Evolutionary conservation across 2,329 filamentous ascomycete genomes (phyloP).

Genomic region (Diplodia seriata): DNA sequence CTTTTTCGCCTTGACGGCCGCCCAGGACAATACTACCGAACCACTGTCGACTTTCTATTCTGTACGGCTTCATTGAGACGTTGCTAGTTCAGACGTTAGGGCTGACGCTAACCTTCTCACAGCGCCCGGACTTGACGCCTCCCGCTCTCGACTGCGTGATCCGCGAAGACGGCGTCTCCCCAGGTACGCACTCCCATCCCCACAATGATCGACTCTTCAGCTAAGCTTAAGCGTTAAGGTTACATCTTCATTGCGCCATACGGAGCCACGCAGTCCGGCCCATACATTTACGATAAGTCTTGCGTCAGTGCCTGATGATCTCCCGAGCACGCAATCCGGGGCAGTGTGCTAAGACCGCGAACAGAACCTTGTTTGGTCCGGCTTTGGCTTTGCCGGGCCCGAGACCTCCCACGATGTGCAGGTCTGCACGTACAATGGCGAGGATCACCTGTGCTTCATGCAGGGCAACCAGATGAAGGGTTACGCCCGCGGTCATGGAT

Average conservation of each 20-base stretch:
- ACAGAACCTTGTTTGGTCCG: constrained; percentile 59
- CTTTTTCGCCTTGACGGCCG: constrained; percentile 18
- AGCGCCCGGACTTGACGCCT: constrained; percentile 39
- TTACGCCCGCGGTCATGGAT: constrained; percentile 59
- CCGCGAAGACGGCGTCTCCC: constrained; percentile 32
- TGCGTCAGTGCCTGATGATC: constrained; percentile 46
- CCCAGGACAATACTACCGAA: constrained; percentile 32
- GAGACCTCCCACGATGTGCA: constrained; percentile 56
- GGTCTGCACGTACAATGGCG: constrained; percentile 58
- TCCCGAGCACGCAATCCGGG: constrained; percentile 7
- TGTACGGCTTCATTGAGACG: constrained; percentile 11
- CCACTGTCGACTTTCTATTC: constrained; percentile 38
- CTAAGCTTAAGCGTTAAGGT: constrained; percentile 40
- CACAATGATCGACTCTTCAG: constrained; percentile 12
- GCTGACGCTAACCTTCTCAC: not conserved
- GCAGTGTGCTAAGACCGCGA: not conserved
- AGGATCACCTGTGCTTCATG: constrained; percentile 60
- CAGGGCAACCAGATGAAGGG: constrained; percentile 60
- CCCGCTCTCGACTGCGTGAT: constrained; percentile 38
- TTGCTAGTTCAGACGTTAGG: not conserved
- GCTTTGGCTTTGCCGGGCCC: constrained; percentile 57
- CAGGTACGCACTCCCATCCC: constrained; percentile 16
- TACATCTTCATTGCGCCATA: constrained; percentile 61
- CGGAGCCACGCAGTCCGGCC: constrained; percentile 56
- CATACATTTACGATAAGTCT: constrained; percentile 60